Evolutionary conservation across 306 rosid species (phyloP), one percentile per base, ranked within the genome.

Genomic region (Vigna trinervia): DNA sequence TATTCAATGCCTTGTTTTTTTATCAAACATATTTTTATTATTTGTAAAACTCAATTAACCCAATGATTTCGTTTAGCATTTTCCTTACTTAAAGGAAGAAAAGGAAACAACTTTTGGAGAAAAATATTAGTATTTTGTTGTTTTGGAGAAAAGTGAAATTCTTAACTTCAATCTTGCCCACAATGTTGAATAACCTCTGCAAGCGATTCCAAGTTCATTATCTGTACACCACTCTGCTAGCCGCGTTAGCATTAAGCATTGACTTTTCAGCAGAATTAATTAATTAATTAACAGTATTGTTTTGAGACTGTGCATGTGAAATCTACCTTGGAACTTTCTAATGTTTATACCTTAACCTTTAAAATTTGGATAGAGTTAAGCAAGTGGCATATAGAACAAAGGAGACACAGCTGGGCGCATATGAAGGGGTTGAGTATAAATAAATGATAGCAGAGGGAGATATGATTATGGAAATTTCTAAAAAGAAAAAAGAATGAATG

Each of bases 401-500:
- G 28, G 47, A 39, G 54, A 39, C 73, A 74, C 84, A 84, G 79
- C 79, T 84, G 70, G 75, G 72, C 78, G 68, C 81, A 60, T 72
- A 80, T 43, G 75, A 71, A 36, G 28, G 58, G 73, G 68, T 39
- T 74, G 71, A 13, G n/a, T 41, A 15, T 61, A 60, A 60, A 72
- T 28, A 54, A 34, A 6, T 13, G 23, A 41, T 62, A 62, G 7
- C 58, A 30, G 71, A 70, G 77, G 5, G 13, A 46, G 64, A 82
- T 73, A 80, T 85, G 70, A 66, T 72, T 66, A 72, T 60, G 67
- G 63, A 69, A 73, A 74, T 15, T 65, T 78, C 76, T 39, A 46
- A 51, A 41, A 36, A 36, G 57, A 68, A 58, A 52, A 69, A 52
- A 69, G 34, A 53, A 46, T 6, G 71, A 61, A 75, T 23, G 10